Base-by-base conservation (phyloP, 805 yeast species). In the Pichia phayaonensis region DNA sequence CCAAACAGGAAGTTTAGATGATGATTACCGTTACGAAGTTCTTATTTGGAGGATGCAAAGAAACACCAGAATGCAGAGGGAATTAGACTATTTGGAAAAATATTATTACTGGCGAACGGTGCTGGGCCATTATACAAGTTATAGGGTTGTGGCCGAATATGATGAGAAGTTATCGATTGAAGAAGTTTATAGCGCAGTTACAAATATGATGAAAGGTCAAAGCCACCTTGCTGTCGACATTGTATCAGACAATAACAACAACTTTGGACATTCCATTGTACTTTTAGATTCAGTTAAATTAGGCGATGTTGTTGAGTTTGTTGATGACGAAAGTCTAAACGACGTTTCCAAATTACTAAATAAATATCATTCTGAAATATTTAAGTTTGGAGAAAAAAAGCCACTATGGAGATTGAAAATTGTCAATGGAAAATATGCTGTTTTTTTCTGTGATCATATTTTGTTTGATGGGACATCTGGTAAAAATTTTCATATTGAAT, bases 381-480 rank as follows among this genome's bases (percentile, higher is more conserved):
- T 49, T 26, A 24, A 21, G 1, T 49, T 27, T 21, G 38, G 45
- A 11, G 26, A 20, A 8, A 36, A 26, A 11, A 49, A 40, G 18
- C 64, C 65, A 27, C 18, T 59, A 20, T 64, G 66, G 66, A 54
- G 50, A 31, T 8, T 42, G 23, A 39, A 49, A 27, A 24, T 49
- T 10, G 24, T 49, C 8, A 44, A 43, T 47, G 8, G 20, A 11
- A 45, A 41, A n/a, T 49, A 27, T 29, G 16, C 39, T 8, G 11
- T 45, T 11, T 50, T 68, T 31, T 52, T 52, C 23, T 63, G 61
- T 47, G 66, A 69, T 40, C 72, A 69, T 53, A 36, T 60, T 5
- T 47, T 67, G n/a, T 61, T 66, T 41, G 74, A 70, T 55, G 74
- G 72, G 12, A 59, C 56, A 11, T 56, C 69, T 10, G 70, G 66